Base-by-base conservation (phyloP, 805 yeast genomes). In the Metschnikowia arizonensis region DNA sequence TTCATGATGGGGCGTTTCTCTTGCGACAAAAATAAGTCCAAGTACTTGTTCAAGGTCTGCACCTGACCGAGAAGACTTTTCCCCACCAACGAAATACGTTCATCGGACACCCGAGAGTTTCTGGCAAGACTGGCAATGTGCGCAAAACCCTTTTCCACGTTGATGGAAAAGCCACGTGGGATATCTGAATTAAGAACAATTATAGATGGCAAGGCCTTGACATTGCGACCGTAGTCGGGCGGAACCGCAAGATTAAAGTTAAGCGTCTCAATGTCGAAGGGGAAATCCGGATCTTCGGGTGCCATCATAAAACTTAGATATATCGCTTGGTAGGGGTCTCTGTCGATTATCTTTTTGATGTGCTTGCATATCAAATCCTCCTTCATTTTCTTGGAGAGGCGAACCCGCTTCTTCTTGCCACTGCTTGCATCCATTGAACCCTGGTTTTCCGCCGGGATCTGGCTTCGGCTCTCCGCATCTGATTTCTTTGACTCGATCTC, bases 261-360 rank as follows among this genome's bases (percentile, higher is more conserved):
- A 45, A 85, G 66, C n/a, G 59, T 54, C 2, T 72, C 74, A 25
- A 85, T 61, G 44, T 82, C 88, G 56, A 72, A 84, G 0, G 89
- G 84, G 57, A 85, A 85, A 36, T 83, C 85, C 0, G 89, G 89
- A 57, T 83, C 90, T 0, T 82, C 69, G 0, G 90, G 90, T 17
- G 53, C 56, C 37, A 80, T 47, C 26, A 69, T 50, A 49, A 79
- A 70, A 11, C 78, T 68, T 12, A 79, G 42, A 47, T 76, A 76
- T 4, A 73, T 19, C 17, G 55, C 48, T 31, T 54, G 57, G 29
- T 30, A 40, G 11, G 56, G 46, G 33, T 54, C 56, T 23, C 50
- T 34, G 12, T 38, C 40, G 11, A 50, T 26, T 24, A 50, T 41
- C 29, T 43, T 42, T 19, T 46, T 45, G 31, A 52, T 42, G 29